Conservation (phyloP, 148 eudicot genomes). For the Fallopia convolvulus region DNA sequence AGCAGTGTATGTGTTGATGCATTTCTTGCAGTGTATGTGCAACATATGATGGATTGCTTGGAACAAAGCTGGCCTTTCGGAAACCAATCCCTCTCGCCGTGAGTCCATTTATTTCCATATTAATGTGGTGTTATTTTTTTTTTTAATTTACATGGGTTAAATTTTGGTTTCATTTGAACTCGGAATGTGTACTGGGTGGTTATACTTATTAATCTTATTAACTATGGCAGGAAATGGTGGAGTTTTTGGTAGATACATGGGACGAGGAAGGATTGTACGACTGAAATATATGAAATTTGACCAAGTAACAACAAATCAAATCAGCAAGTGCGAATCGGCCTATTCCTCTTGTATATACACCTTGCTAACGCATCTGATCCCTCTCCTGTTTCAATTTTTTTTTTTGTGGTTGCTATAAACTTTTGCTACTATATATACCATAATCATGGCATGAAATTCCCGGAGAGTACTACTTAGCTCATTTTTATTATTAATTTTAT, state of each 20-base stretch:
- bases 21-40: slow-evolving; percentile 28
- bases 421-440: not conserved
- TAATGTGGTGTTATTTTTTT: no score
- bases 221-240: slow-evolving; percentile 46
- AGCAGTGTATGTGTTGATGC: not conserved
- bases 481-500: no score
- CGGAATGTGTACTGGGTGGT: no score
- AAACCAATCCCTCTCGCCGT: slow-evolving; percentile 44
- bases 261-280: slow-evolving; percentile 48
- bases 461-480: no score
- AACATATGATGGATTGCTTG: slow-evolving; percentile 35
- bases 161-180: no score
- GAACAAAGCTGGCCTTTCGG: slow-evolving; percentile 26
- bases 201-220: no score
- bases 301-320: not conserved
- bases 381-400: not conserved
- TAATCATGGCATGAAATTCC: not conserved
- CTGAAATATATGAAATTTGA: slow-evolving; percentile 3
- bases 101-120: slow-evolving; percentile 11
- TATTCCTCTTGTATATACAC: not conserved
- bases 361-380: not conserved
- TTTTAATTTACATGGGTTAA: not conserved
- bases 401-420: not conserved
- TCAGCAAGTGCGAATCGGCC: not conserved
- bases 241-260: slow-evolving; percentile 44